These are phyloP conservation scores for Sutorius eximius DNA, from an alignment of 1,284 basidiomycete species.

Conservation along the genomic window DNA sequence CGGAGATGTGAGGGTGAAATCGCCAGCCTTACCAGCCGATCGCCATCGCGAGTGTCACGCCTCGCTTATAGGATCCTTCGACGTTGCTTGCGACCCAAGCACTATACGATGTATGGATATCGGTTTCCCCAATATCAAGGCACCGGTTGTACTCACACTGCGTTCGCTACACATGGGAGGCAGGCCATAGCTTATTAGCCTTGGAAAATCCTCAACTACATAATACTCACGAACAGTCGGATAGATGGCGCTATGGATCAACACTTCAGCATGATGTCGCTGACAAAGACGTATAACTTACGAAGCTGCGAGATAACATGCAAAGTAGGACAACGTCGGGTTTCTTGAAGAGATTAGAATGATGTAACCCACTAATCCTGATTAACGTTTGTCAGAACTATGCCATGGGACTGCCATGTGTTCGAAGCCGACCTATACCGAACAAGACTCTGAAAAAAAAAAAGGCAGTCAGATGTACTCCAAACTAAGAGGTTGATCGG, in stretches of 20 bases:
- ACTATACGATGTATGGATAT: constrained; percentile 23
- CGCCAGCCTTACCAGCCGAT: constrained; percentile 33
- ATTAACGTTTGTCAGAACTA: constrained; percentile 1
- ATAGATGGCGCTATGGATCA: constrained; percentile 42
- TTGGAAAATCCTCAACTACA: constrained; percentile 6
- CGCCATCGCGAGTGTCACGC: constrained; percentile 41
- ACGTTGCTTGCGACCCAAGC: constrained; percentile 54
- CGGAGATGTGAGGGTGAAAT: background rate
- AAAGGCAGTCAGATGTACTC: constrained; percentile 2
- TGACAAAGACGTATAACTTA: constrained; percentile 29
- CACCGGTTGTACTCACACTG: constrained; percentile 39
- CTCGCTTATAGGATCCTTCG: constrained; percentile 46
- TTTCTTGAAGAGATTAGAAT: constrained; percentile 49
- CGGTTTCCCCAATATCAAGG: background rate
- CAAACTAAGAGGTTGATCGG: constrained; percentile 5
- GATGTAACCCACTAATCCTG: constrained; percentile 49
- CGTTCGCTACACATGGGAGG: constrained; percentile 39
- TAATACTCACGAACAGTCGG: constrained; percentile 44
- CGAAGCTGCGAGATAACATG: constrained; percentile 48
- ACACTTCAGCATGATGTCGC: constrained; percentile 3
- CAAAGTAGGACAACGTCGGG: constrained; percentile 46
- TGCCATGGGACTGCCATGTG: background rate
- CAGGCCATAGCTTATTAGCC: background rate
- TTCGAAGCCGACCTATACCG: constrained; percentile 29
- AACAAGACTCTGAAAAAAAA: constrained; percentile 33